Conservation (phyloP, 495 filamentous ascomycete species). For the Aspergillus bridgeri region DNA sequence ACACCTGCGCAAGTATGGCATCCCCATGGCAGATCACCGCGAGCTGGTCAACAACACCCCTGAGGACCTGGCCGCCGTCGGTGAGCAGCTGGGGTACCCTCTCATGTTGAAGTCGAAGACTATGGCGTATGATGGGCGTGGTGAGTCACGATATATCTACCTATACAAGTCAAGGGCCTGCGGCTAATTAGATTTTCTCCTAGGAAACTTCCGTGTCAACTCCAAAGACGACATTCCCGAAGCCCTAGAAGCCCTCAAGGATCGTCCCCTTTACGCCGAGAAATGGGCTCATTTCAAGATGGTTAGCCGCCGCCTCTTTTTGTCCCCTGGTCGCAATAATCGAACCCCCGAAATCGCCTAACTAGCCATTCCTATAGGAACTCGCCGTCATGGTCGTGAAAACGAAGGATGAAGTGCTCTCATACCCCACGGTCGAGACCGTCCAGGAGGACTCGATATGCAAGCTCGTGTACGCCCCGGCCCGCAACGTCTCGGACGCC, state of each 20-base stretch:
- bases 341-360: not conserved
- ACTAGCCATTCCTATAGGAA: slow-evolving; percentile 46
- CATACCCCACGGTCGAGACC: slow-evolving; percentile 91
- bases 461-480: slow-evolving; percentile 87
- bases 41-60: slow-evolving; percentile 51
- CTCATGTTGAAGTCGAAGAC: slow-evolving; percentile 95
- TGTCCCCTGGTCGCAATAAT: not conserved
- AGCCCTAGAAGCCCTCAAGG: slow-evolving; percentile 66
- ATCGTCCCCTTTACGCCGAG: slow-evolving; percentile 80
- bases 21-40: slow-evolving; percentile 69
- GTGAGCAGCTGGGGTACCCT: slow-evolving; percentile 69
- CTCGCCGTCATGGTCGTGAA: slow-evolving; percentile 93
- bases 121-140: slow-evolving; percentile 90
- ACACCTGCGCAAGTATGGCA: slow-evolving; percentile 61
- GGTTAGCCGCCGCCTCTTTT: slow-evolving; percentile 24
- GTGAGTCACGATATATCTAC: slow-evolving; percentile 25
- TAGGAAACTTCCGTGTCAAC: slow-evolving; percentile 74
- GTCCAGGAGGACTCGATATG: slow-evolving; percentile 94
- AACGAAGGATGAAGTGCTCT: slow-evolving; percentile 71
- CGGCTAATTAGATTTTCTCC: not conserved
- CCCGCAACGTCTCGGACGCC: slow-evolving; percentile 61
- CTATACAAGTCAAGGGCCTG: not conserved
- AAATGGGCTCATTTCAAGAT: slow-evolving; percentile 82
- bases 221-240: slow-evolving; percentile 62
- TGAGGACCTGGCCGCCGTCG: slow-evolving; percentile 61